phyloP scores from a whole-genome alignment of 805 yeast genomes.

The Metschnikowia kofuensis region DNA sequence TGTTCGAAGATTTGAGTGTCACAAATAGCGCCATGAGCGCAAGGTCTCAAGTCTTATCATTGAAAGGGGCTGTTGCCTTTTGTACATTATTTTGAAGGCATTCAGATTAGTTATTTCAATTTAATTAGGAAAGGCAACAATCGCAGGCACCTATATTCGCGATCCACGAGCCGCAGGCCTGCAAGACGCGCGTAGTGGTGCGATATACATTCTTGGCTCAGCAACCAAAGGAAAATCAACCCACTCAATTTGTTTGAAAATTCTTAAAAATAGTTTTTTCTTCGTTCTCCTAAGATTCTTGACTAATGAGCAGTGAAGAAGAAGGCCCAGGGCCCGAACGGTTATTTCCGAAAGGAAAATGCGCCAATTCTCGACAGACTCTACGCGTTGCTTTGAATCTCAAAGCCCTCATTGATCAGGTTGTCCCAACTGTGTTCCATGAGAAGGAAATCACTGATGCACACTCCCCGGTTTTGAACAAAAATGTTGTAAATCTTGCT shows the following conservation, averaged over 20 bases:
- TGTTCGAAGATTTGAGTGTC: no score
- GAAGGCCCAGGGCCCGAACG: conserved; percentile 1
- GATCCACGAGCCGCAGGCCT: no score
- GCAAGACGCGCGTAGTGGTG: neutral
- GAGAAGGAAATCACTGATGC: conserved; percentile 48
- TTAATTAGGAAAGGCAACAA: no score
- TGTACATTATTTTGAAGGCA: no score
- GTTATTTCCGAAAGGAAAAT: conserved; percentile 14
- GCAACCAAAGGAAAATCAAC: neutral
- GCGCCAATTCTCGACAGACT: conserved; percentile 66
- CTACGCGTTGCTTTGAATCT: conserved; percentile 69
- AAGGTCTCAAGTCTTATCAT: no score
- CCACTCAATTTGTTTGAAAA: neutral
- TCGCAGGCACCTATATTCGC: no score
- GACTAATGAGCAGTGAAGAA: neutral
- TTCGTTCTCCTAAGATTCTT: no score
- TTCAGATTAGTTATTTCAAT: no score
- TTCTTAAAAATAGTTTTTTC: no score
- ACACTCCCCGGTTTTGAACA: conserved; percentile 58
- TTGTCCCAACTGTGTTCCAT: conserved; percentile 65
- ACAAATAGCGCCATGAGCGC: no score
- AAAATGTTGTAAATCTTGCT: conserved; percentile 56
- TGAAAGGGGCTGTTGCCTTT: no score
- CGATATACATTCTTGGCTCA: neutral
- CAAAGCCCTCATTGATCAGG: conserved; percentile 66